phyloP scores from a whole-genome alignment of 176 grass and related monocot genomes.

The barley (Hordeum vulgare) region MorexV3_pseudomolecules_assembly NC_058521.1:92084612-92085111 shows the following conservation, averaged over 20 bases:
- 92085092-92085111: slow-evolving; percentile 17
- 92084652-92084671: slow-evolving; percentile 44
- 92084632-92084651: slow-evolving; percentile 32
- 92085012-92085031: slow-evolving; percentile 45
- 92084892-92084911: neutral
- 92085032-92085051: neutral
- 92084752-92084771: neutral
- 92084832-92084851: slow-evolving; percentile 25
- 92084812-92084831: slow-evolving; percentile 41
- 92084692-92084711: slow-evolving; percentile 41
- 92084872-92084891: neutral
- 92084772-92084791: slow-evolving; percentile 26
- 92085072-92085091: neutral
- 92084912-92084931: neutral
- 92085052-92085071: neutral
- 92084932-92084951: neutral
- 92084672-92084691: slow-evolving; percentile 7
- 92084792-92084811: slow-evolving; percentile 31
- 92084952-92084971: slow-evolving; percentile 33
- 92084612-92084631: slow-evolving; percentile 16
- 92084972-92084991: slow-evolving; percentile 46
- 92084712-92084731: neutral
- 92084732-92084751: neutral
- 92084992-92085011: slow-evolving; percentile 21
- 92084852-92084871: slow-evolving; percentile 33